Evolutionary conservation across 192 early-diverging fungal genomes (phyloP), one percentile per base, ranked within the genome.

Genomic region (Paraglomus brasilianum): DNA sequence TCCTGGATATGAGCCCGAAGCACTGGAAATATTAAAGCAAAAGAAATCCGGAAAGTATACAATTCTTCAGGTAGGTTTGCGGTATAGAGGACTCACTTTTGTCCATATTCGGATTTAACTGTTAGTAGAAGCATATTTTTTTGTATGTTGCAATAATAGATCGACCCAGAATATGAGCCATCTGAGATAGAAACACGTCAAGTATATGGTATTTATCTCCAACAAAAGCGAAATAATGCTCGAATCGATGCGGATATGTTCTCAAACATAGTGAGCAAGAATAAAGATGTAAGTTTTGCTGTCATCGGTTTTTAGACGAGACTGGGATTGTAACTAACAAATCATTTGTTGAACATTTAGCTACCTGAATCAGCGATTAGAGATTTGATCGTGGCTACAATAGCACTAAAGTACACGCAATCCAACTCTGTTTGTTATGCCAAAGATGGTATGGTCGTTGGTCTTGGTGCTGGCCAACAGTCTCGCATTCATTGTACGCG

Each of bases 361-460:
- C 63, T 94, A 14, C 77, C 92, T 13, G 82, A 86, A 71, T 74
- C 76, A 9, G 90, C 89, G 19, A 68, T 89, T 66, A 84, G 88
- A 49, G 95, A 98, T 73, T 81, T 98, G 79, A 87, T 95, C 41
- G 97, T 98, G 45, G 97, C 97, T 4, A 98, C 95, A 3, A 95
- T 98, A 78, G 93, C 97, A 36, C 86, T 99, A 71, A 99, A 99
- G 79, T 99, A 97, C 88, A 98, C 97, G 58, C 97, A 99, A 83
- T 92, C 90, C 69, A 99, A 99, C 88, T 98, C 95, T 55, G 94
- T 99, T 40, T 96, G 94, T 84, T 99, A 97, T 73, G 97, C 96
- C 69, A 93, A 93, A 81, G 91, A 96, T 79, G 97, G 97, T 56
- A 93, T 94, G 92, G 91, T 97, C 8, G 87, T 98, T 62, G 97